A percentile compares a stretch with the other conserved stretches of the same genome.
Evolutionary conservation across 768 basidiomycete species (phyloP).

Genomic region (Tricholomella constricta): DNA sequence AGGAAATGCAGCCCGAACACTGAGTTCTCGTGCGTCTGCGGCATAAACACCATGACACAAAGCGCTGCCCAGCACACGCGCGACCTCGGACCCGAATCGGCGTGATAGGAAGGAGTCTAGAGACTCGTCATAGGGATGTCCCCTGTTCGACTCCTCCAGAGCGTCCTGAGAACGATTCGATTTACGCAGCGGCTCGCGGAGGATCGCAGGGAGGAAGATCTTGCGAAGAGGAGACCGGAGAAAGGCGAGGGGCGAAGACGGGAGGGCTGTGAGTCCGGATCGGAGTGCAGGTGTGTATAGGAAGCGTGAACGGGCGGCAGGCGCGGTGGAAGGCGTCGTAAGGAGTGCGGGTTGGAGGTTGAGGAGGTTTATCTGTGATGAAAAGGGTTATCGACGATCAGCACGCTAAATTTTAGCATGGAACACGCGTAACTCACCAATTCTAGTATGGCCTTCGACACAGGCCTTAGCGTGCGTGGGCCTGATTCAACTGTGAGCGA

Average conservation of each 20-base stretch:
- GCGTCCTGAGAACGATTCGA: conserved; percentile 33
- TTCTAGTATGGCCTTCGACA: conserved; percentile 71
- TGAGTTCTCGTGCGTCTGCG: conserved; percentile 74
- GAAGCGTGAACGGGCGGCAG: conserved; percentile 79
- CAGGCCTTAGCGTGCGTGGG: conserved; percentile 83
- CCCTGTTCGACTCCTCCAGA: not conserved
- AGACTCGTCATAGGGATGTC: conserved; percentile 60
- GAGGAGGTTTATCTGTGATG: conserved; percentile 72
- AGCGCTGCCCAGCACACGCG: conserved; percentile 75
- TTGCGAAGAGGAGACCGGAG: conserved; percentile 41
- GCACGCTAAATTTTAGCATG: too few relatives aligned
- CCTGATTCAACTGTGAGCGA: conserved; percentile 79
- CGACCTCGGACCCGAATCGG: conserved; percentile 72
- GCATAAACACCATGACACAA: conserved; percentile 94
- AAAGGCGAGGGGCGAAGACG: conserved; percentile 40
- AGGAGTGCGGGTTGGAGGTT: conserved; percentile 60
- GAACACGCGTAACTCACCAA: conserved; percentile 53
- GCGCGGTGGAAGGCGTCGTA: conserved; percentile 63
- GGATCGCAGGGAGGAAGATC: conserved; percentile 52
- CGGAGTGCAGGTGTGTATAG: conserved; percentile 47
- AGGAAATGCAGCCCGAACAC: conserved; percentile 78
- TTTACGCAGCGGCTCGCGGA: conserved; percentile 59
- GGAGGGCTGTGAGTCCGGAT: conserved; percentile 55
- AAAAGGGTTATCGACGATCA: not conserved
- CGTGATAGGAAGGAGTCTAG: conserved; percentile 77